Conservation (phyloP, 2,329 filamentous ascomycete species). For the Penicillium digitatum region DNA sequence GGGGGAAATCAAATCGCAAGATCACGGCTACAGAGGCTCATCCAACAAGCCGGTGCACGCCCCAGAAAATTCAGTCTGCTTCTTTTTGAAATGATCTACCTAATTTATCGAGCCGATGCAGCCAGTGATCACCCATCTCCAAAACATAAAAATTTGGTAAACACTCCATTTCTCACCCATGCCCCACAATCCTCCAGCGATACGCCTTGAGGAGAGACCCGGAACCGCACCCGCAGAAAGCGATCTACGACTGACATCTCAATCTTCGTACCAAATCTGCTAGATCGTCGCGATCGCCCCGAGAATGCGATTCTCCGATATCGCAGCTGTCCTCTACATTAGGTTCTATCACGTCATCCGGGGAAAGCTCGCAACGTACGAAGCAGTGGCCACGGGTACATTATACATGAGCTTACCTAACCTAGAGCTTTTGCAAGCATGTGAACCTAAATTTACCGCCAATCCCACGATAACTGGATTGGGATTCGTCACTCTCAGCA, state of each 20-base stretch:
- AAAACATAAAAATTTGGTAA: background rate
- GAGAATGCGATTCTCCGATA: slow-evolving; percentile 15
- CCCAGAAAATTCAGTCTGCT: background rate
- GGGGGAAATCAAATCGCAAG: background rate
- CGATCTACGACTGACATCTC: slow-evolving; percentile 10
- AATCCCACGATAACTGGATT: background rate
- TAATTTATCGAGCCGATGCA: slow-evolving; percentile 8
- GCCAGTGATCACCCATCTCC: slow-evolving; percentile 14
- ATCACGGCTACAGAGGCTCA: background rate
- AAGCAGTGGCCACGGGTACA: background rate
- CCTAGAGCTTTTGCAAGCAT: background rate
- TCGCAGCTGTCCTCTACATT: slow-evolving; percentile 9
- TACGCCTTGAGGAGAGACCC: background rate
- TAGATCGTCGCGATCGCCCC: slow-evolving; percentile 5
- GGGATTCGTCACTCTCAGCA: background rate
- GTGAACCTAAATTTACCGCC: background rate
- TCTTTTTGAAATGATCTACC: slow-evolving; percentile 8
- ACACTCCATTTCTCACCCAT: background rate
- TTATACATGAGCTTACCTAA: background rate
- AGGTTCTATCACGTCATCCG: slow-evolving; percentile 13
- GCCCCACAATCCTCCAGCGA: slow-evolving; percentile 15
- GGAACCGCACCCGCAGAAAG: background rate
- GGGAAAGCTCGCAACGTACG: slow-evolving; percentile 2
- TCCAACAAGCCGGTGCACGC: background rate
- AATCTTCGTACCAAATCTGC: slow-evolving; percentile 2